Percentiles rank a stretch among this genome's conserved stretches.
These are phyloP conservation scores for Groenewaldozyma auringiensis DNA, from an alignment of 1,139 yeast genomes.

Conservation along the genomic window DNA sequence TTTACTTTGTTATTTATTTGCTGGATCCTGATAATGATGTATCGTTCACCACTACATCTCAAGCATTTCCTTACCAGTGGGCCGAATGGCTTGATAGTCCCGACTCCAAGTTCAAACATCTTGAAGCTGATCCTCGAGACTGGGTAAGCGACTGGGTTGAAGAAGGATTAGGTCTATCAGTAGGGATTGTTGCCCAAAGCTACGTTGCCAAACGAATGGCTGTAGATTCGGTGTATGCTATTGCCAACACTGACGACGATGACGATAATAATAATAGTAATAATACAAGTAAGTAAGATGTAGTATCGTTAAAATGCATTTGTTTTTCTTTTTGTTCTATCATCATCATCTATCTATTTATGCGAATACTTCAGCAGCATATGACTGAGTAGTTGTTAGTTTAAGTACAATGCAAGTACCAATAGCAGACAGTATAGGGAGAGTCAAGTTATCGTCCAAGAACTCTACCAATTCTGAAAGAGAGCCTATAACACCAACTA, in stretches of 20 bases:
- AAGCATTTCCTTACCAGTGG: slow-evolving; percentile 87
- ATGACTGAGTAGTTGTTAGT: slow-evolving; percentile 9
- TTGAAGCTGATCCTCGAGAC: slow-evolving; percentile 76
- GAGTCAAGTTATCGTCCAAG: slow-evolving; percentile 87
- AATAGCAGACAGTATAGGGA: slow-evolving; percentile 74
- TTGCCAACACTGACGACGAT: background rate
- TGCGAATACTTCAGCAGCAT: slow-evolving; percentile 16
- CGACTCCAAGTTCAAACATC: slow-evolving; percentile 26
- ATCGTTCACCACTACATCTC: slow-evolving; percentile 68
- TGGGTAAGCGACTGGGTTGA: slow-evolving; percentile 95
- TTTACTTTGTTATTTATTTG: slow-evolving; percentile 63
- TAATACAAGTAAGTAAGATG: background rate
- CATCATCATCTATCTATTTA: too few species aligned
- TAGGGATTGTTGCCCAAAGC: slow-evolving; percentile 83
- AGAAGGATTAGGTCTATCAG: slow-evolving; percentile 68
- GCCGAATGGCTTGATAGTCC: slow-evolving; percentile 63
- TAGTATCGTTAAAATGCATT: too few species aligned
- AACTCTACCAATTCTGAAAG: slow-evolving; percentile 76
- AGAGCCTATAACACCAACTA: slow-evolving; percentile 70
- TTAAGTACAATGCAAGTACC: slow-evolving; percentile 36
- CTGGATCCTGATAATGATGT: slow-evolving; percentile 74
- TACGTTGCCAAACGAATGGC: slow-evolving; percentile 94
- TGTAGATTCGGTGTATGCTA: slow-evolving; percentile 16
- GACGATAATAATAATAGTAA: background rate
- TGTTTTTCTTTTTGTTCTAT: too few species aligned